Percentiles rank a stretch among this genome's conserved stretches.
These are phyloP conservation scores for Panaeolus papilionaceus DNA, from an alignment of 768 basidiomycete genomes.

Conservation along the genomic window DNA sequence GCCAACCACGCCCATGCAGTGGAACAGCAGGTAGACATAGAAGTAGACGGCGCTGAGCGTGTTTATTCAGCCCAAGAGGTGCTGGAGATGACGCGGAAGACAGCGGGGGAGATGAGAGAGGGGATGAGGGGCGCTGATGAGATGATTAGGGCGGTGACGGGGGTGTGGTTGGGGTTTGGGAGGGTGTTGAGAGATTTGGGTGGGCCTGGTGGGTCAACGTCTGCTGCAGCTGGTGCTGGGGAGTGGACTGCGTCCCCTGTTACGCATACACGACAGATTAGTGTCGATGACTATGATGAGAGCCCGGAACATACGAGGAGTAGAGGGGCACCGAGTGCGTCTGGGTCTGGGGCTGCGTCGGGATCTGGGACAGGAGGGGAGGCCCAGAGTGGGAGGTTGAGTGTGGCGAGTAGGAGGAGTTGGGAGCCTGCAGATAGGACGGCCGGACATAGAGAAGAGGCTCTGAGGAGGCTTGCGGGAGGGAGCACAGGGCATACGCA, in stretches of 20 bases:
- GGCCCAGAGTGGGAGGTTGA: conserved; percentile 47
- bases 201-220: conserved; percentile 36
- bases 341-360: conserved; percentile 20
- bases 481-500: conserved; percentile 1
- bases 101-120: conserved; percentile 78
- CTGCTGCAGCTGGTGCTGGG: conserved; percentile 30
- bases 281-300: conserved; percentile 56
- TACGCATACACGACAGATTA: conserved; percentile 56
- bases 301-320: conserved; percentile 28
- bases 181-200: conserved; percentile 64
- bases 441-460: conserved; percentile 50
- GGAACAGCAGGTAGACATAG: conserved; percentile 77
- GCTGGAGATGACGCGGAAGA: conserved; percentile 67
- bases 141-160: conserved; percentile 76
- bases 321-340: conserved; percentile 18
- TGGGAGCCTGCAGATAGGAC: conserved; percentile 41
- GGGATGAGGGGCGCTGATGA: conserved; percentile 78
- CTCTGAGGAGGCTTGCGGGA: conserved; percentile 41
- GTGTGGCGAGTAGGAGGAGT: conserved; percentile 64
- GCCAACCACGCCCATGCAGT: conserved; percentile 62
- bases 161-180: conserved; percentile 77
- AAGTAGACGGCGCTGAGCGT: conserved; percentile 55
- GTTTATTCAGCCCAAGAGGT: conserved; percentile 37
- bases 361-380: conserved; percentile 25
- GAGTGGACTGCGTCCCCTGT: conserved; percentile 29